These are phyloP conservation scores for Linum lewisii DNA, from an alignment of 345 rosid genomes.

Conservation along the genomic window DNA sequence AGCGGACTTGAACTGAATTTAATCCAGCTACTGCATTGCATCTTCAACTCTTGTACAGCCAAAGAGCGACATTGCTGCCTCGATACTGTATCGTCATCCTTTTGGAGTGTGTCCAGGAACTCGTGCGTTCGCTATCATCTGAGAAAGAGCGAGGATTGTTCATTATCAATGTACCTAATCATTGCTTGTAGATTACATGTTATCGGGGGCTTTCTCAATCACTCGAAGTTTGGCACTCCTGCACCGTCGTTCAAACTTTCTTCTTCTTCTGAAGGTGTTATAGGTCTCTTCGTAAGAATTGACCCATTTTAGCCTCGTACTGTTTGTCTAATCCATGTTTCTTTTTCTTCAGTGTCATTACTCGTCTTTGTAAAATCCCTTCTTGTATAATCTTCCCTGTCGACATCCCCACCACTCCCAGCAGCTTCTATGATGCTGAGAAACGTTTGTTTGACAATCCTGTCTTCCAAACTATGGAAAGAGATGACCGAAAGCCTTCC, in stretches of 20 bases:
- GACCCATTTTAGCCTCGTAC: constrained; percentile 52
- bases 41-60: too few relatives aligned
- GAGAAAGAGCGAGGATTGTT: too few relatives aligned
- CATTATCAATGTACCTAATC: neutral
- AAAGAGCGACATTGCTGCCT: too few relatives aligned
- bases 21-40: too few relatives aligned
- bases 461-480: constrained; percentile 93
- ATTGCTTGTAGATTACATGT: neutral
- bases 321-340: constrained; percentile 54
- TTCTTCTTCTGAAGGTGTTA: constrained; percentile 79
- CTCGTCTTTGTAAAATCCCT: constrained; percentile 14
- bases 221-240: constrained; percentile 94
- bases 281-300: constrained; percentile 81
- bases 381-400: constrained; percentile 12
- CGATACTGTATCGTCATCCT: too few relatives aligned
- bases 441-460: constrained; percentile 83
- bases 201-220: constrained; percentile 43
- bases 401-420: constrained; percentile 17
- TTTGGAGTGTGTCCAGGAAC: too few relatives aligned
- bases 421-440: constrained; percentile 46
- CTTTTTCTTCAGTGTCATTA: constrained; percentile 22
- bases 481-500: constrained; percentile 89
- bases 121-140: too few relatives aligned
- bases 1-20: too few relatives aligned
- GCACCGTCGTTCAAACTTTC: constrained; percentile 59